These are phyloP conservation scores for Acidiella bohemica DNA, from an alignment of 495 filamentous ascomycete genomes.

Conservation along the genomic window DNA sequence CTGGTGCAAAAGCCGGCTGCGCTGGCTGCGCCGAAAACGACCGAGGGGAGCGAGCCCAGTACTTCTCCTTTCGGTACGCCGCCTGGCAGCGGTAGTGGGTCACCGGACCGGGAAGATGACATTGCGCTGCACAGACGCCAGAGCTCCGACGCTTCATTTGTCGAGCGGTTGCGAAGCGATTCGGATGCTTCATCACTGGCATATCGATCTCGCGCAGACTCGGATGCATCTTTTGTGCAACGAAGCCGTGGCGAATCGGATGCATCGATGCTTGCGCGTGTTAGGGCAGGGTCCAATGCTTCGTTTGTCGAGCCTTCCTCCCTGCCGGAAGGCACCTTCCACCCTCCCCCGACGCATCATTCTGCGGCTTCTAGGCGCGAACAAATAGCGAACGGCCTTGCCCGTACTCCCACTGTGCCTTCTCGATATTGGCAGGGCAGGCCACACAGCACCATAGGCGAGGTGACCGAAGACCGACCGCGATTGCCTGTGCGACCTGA, in stretches of 20 bases:
- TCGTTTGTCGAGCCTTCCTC: slow-evolving; percentile 14
- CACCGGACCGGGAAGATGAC: slow-evolving; percentile 32
- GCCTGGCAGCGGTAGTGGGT: slow-evolving; percentile 58
- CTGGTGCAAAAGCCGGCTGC: slow-evolving; percentile 22
- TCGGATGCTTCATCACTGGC: slow-evolving; percentile 8
- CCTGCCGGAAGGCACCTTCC: slow-evolving; percentile 3
- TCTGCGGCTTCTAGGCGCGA: slow-evolving; percentile 8
- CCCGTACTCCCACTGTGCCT: slow-evolving; percentile 11
- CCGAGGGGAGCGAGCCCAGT: slow-evolving; percentile 35
- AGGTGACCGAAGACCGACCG: slow-evolving; percentile 17
- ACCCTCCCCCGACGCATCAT: slow-evolving; percentile 10
- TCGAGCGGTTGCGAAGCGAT: slow-evolving; percentile 6
- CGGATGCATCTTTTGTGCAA: slow-evolving; percentile 10
- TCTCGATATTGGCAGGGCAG: slow-evolving; percentile 6
- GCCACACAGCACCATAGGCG: slow-evolving; percentile 4
- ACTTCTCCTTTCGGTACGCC: slow-evolving; percentile 86
- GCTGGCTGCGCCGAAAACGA: slow-evolving; percentile 19
- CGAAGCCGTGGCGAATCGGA: slow-evolving; percentile 14
- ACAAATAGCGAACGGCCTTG: slow-evolving; percentile 6
- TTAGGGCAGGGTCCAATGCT: slow-evolving; percentile 9
- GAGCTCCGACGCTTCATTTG: slow-evolving; percentile 9
- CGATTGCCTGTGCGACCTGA: slow-evolving; percentile 18
- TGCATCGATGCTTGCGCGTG: slow-evolving; percentile 7
- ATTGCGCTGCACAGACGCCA: slow-evolving; percentile 21
- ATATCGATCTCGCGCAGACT: slow-evolving; percentile 5